phyloP scores from a whole-genome alignment of 1,139 yeast species.

The Scheffersomyces quercinus region DNA sequence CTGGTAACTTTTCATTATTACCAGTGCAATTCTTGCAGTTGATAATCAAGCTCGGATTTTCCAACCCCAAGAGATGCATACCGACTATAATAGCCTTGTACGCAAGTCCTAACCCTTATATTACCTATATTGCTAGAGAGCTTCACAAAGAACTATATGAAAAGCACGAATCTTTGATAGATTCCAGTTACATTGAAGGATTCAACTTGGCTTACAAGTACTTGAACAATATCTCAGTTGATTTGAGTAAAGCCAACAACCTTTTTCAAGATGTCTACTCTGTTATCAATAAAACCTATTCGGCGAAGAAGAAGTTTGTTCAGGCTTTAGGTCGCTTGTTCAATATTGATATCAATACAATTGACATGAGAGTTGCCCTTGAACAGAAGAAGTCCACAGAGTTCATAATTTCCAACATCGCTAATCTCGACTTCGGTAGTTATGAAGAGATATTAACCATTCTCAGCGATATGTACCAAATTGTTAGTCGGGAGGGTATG shows the following conservation, averaged over 20 bases:
- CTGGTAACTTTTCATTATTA: conserved; percentile 43
- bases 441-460: conserved; percentile 38
- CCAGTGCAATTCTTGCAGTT: conserved; percentile 57
- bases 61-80: conserved; percentile 69
- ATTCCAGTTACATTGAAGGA: conserved; percentile 65
- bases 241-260: conserved; percentile 10
- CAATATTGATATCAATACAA: conserved; percentile 11
- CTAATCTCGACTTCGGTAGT: conserved; percentile 33
- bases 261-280: conserved; percentile 37
- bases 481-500: conserved; percentile 29
- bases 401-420: conserved; percentile 43
- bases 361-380: background rate
- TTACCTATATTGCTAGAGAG: conserved; percentile 49
- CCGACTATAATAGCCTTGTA: conserved; percentile 72
- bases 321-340: conserved; percentile 27
- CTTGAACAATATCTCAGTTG: conserved; percentile 25
- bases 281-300: conserved; percentile 42
- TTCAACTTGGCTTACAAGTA: conserved; percentile 55
- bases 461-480: conserved; percentile 15
- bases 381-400: conserved; percentile 16
- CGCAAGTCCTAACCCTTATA: conserved; percentile 47
- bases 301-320: conserved; percentile 49
- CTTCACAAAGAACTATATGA: conserved; percentile 58
- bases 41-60: conserved; percentile 64
- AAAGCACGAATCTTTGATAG: conserved; percentile 71